Conservation (phyloP, 345 rosid species). For the Excoecaria cochinchinensis region DNA sequence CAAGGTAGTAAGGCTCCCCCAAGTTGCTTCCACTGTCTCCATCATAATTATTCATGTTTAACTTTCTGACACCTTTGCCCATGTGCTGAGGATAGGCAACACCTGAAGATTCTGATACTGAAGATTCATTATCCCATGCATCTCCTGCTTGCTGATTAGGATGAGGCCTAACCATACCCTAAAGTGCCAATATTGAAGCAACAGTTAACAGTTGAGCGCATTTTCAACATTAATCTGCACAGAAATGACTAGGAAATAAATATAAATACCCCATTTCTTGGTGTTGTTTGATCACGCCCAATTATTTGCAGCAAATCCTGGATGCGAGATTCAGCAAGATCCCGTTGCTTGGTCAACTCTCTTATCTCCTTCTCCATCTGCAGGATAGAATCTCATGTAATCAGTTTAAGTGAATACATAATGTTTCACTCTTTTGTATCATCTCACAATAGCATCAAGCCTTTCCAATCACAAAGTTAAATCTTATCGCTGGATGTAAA, state of each 20-base stretch:
- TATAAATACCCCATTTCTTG: constrained; percentile 51
- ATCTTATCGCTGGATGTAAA: not conserved
- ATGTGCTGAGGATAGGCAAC: constrained; percentile 32
- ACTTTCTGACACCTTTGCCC: constrained; percentile 23
- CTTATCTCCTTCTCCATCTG: constrained; percentile 89
- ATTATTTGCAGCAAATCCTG: constrained; percentile 70
- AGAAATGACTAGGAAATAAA: constrained; percentile 5
- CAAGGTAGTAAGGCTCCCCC: constrained; percentile 33
- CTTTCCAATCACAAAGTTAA: not conserved
- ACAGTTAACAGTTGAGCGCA: constrained; percentile 17
- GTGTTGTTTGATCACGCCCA: constrained; percentile 51
- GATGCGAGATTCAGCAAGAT: constrained; percentile 78
- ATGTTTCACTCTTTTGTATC: not conserved
- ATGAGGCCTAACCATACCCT: constrained; percentile 46
- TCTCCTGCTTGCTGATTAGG: constrained; percentile 36
- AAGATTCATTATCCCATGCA: constrained; percentile 66
- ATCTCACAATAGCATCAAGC: not conserved
- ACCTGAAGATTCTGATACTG: constrained; percentile 61
- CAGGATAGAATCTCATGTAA: constrained; percentile 27
- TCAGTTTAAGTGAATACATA: constrained; percentile 2
- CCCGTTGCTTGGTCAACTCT: constrained; percentile 77
- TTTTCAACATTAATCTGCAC: not conserved
- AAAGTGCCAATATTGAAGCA: constrained; percentile 19
- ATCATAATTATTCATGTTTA: constrained; percentile 21
- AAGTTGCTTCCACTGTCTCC: constrained; percentile 47